phyloP scores from a whole-genome alignment of 2,329 filamentous ascomycete species.

The Penicillium sp. region DNA sequence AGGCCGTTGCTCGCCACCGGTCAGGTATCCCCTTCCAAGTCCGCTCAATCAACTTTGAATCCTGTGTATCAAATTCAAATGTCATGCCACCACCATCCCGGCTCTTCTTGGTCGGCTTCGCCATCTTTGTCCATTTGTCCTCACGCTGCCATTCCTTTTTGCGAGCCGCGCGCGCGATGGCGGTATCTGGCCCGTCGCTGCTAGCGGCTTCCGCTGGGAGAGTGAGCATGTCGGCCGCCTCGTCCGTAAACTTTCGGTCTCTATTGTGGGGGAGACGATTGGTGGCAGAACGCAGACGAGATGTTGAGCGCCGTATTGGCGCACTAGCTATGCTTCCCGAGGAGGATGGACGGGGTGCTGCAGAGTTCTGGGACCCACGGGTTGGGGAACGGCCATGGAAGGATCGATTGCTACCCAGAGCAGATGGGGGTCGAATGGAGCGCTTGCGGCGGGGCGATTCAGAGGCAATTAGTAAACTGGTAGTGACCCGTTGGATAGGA shows the following conservation, averaged over 20 bases:
- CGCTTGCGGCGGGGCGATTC: slow-evolving; percentile 52
- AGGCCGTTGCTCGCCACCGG: slow-evolving; percentile 85
- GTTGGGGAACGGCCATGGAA: slow-evolving; percentile 38
- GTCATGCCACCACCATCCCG: slow-evolving; percentile 56
- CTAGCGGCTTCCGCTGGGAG: slow-evolving; percentile 49
- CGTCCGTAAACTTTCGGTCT: slow-evolving; percentile 52
- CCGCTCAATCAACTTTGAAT: slow-evolving; percentile 79
- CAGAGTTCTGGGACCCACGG: slow-evolving; percentile 41
- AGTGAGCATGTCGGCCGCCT: slow-evolving; percentile 62
- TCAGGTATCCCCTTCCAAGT: slow-evolving; percentile 99
- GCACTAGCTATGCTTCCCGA: slow-evolving; percentile 45
- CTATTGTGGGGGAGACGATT: slow-evolving; percentile 52
- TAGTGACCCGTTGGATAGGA: slow-evolving; percentile 55
- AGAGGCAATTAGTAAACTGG: slow-evolving; percentile 53
- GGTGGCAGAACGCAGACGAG: slow-evolving; percentile 48
- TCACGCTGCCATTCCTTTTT: slow-evolving; percentile 58
- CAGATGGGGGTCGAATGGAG: slow-evolving; percentile 49
- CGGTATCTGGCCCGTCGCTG: slow-evolving; percentile 45
- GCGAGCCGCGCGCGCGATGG: slow-evolving; percentile 47
- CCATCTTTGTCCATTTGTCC: slow-evolving; percentile 66
- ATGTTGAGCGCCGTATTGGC: slow-evolving; percentile 38
- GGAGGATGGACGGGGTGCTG: slow-evolving; percentile 37
- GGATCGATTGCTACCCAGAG: slow-evolving; percentile 43
- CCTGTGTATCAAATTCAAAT: slow-evolving; percentile 74
- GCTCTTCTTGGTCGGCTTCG: slow-evolving; percentile 44